phyloP scores from a whole-genome alignment of 306 rosid genomes.

The Quercus wislizeni region DNA sequence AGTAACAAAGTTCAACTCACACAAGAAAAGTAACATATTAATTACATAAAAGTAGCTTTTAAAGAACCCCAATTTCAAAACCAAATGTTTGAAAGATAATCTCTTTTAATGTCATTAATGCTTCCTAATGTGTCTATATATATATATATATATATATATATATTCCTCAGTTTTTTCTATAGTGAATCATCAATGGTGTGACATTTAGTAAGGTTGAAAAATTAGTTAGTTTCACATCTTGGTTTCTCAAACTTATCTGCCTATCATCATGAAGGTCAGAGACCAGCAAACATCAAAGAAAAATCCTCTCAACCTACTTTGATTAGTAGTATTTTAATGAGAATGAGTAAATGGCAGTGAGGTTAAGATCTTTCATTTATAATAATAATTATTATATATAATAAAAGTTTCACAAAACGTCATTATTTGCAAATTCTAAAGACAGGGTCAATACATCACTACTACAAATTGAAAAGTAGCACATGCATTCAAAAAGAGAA shows the following conservation, averaged over 20 bases:
- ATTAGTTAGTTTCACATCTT: neutral
- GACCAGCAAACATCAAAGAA: slow-evolving; percentile 9
- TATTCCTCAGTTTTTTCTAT: too few relatives aligned
- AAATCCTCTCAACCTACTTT: slow-evolving; percentile 3
- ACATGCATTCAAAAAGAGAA: slow-evolving; percentile 29
- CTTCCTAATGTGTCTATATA: too few relatives aligned
- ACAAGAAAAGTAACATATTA: too few relatives aligned
- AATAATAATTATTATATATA: neutral
- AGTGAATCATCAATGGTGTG: neutral
- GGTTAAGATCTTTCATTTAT: neutral
- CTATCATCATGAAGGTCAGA: neutral
- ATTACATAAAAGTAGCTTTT: too few relatives aligned
- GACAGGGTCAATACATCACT: slow-evolving; percentile 41
- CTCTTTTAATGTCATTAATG: too few relatives aligned
- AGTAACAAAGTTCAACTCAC: too few relatives aligned
- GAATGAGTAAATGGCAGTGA: neutral
- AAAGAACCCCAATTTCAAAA: too few relatives aligned
- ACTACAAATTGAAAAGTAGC: slow-evolving; percentile 27
- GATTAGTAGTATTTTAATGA: neutral
- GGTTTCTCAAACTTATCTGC: neutral
- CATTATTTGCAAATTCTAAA: slow-evolving; percentile 51
- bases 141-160: too few relatives aligned
- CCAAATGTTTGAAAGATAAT: too few relatives aligned
- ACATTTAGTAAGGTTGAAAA: neutral
- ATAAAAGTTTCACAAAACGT: slow-evolving; percentile 44